These are phyloP conservation scores for Davidsoniella eucalypti DNA, from an alignment of 2,329 filamentous ascomycete genomes.

Conservation along the genomic window DNA sequence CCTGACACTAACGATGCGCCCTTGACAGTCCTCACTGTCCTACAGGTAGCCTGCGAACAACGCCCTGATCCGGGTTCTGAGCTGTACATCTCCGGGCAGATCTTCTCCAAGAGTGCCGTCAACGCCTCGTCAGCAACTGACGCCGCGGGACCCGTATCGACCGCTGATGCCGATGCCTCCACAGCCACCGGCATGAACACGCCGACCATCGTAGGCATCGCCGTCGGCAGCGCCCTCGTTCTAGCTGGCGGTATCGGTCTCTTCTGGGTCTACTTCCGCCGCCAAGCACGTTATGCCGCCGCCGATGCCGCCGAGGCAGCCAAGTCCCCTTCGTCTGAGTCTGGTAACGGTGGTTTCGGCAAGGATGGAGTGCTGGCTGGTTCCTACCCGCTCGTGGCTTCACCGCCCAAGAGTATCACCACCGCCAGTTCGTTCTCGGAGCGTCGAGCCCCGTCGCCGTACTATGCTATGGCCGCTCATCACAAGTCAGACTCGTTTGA, in stretches of 20 bases:
- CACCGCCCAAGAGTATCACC: neutral
- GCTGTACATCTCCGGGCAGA: constrained; percentile 25
- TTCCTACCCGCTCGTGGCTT: neutral
- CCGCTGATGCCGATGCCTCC: constrained; percentile 17
- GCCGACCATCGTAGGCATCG: constrained; percentile 37
- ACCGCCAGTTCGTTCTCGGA: neutral
- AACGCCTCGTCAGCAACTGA: constrained; percentile 17
- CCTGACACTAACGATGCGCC: constrained; percentile 9
- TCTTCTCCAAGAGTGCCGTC: constrained; percentile 24
- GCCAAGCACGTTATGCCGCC: constrained; percentile 19
- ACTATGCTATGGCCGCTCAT: constrained; percentile 14
- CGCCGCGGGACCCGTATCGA: neutral
- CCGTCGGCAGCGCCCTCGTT: constrained; percentile 27
- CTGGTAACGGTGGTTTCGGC: neutral
- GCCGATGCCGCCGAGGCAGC: neutral
- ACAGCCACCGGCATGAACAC: constrained; percentile 24
- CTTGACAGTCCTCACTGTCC: constrained; percentile 27
- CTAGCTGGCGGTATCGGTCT: constrained; percentile 27
- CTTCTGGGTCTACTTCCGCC: constrained; percentile 32
- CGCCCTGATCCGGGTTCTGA: constrained; percentile 22
- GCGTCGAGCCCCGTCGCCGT: constrained; percentile 3
- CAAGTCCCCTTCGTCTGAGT: neutral
- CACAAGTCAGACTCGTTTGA: constrained; percentile 17
- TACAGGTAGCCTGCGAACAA: constrained; percentile 32
- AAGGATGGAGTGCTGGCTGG: too few species aligned